Evolutionary conservation across 305 asterid genomes (phyloP).

Genomic region (Salvia sclarea): DNA sequence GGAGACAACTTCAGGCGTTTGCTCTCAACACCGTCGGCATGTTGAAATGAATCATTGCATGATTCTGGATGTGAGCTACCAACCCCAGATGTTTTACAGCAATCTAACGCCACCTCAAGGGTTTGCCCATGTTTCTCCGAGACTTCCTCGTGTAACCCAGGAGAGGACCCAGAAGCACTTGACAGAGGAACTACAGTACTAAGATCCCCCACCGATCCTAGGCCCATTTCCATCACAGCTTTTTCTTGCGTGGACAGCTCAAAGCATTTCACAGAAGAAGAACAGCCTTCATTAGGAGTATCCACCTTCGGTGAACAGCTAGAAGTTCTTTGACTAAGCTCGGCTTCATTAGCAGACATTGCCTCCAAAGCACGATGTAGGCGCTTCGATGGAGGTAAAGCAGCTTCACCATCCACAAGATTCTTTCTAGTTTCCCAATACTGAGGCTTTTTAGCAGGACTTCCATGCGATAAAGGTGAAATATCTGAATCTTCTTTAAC

Average conservation of each 20-base stretch:
- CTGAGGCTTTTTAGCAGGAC: constrained; percentile 48
- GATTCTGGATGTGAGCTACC: constrained; percentile 37
- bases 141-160: constrained; percentile 32
- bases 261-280: constrained; percentile 41
- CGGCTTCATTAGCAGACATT: constrained; percentile 95
- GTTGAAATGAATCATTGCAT: constrained; percentile 35
- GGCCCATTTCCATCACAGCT: constrained; percentile 37
- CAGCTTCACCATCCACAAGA: constrained; percentile 78
- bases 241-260: constrained; percentile 38
- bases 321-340: constrained; percentile 52
- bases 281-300: constrained; percentile 36
- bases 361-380: constrained; percentile 96
- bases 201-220: constrained; percentile 34
- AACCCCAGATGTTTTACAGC: constrained; percentile 29
- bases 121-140: constrained; percentile 30
- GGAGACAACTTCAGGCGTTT: constrained; percentile 38
- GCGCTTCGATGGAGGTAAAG: constrained; percentile 96
- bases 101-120: constrained; percentile 32
- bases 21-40: constrained; percentile 37
- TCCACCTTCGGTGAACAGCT: constrained; percentile 45
- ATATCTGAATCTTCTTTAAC: constrained; percentile 32
- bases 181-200: constrained; percentile 36
- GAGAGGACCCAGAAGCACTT: constrained; percentile 37
- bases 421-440: constrained; percentile 53
- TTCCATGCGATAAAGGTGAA: constrained; percentile 38